Conservation (phyloP, 2,329 filamentous ascomycete genomes). For the Fusarium sp. region DNA sequence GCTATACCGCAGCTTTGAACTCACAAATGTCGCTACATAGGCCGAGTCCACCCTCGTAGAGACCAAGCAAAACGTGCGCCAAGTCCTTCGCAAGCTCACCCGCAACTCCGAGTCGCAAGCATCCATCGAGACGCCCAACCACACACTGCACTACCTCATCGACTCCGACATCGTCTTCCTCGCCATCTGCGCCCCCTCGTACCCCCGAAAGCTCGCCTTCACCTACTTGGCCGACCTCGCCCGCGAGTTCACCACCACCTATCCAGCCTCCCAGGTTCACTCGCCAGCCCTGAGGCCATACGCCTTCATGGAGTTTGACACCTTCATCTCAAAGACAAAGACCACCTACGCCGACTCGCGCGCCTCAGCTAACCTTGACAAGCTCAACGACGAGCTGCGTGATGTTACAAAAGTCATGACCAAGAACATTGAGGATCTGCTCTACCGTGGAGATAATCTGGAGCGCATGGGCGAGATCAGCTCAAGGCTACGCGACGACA, state of each 20-base stretch:
- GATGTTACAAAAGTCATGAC: conserved; percentile 99
- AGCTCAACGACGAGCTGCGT: conserved; percentile 95
- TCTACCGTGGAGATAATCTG: conserved; percentile 93
- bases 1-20: not conserved
- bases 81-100: conserved; percentile 88
- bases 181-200: conserved; percentile 91
- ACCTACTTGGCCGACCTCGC: conserved; percentile 96
- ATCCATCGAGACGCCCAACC: conserved; percentile 85
- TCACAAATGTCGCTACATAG: conserved; percentile 33
- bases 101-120: conserved; percentile 92
- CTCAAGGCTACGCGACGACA: conserved; percentile 87
- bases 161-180: conserved; percentile 87
- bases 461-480: conserved; percentile 98
- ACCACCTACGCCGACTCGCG: conserved; percentile 94
- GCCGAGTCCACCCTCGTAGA: conserved; percentile 83
- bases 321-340: conserved; percentile 93
- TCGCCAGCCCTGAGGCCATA: conserved; percentile 85
- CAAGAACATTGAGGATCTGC: conserved; percentile 98
- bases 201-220: conserved; percentile 98
- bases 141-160: conserved; percentile 92
- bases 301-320: conserved; percentile 98
- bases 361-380: conserved; percentile 91
- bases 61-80: conserved; percentile 90
- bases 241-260: conserved; percentile 89
- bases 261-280: conserved; percentile 80